A percentile compares a stretch with the other conserved stretches of the same genome.
phyloP scores from a whole-genome alignment of 805 yeast species.

The Yarrowia sp. region DNA sequence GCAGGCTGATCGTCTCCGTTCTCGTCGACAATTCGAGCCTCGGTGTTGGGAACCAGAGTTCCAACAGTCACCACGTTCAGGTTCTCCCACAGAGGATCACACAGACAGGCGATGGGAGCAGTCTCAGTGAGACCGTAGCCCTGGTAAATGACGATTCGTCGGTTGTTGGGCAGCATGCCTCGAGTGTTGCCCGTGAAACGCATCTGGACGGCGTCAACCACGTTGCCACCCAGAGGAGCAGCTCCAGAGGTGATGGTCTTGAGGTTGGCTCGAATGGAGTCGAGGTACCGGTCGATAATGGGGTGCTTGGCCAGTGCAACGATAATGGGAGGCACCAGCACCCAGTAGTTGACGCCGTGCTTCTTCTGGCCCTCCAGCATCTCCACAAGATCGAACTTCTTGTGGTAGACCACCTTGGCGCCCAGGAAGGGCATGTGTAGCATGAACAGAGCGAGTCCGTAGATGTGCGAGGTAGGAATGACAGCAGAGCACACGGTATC shows the following conservation, averaged over 20 bases:
- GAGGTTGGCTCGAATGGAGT: slow-evolving; percentile 54
- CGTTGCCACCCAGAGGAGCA: slow-evolving; percentile 52
- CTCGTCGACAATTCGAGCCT: slow-evolving; percentile 36
- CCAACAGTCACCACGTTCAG: slow-evolving; percentile 28
- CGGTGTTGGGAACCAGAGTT: slow-evolving; percentile 22
- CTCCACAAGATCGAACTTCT: slow-evolving; percentile 36
- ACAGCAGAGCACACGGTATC: slow-evolving; percentile 50
- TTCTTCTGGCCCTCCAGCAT: slow-evolving; percentile 41
- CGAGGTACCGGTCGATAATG: slow-evolving; percentile 54
- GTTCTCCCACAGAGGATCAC: slow-evolving; percentile 18
- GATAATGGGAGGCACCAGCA: slow-evolving; percentile 55
- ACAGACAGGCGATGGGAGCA: slow-evolving; percentile 40
- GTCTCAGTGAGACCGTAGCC: slow-evolving; percentile 41
- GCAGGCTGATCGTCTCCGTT: slow-evolving; percentile 38
- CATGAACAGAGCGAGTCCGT: slow-evolving; percentile 49
- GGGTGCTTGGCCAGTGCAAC: slow-evolving; percentile 57
- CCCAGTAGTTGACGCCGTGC: slow-evolving; percentile 52
- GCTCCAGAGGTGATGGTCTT: slow-evolving; percentile 56
- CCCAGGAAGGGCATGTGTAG: slow-evolving; percentile 36
- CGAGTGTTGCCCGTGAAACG: slow-evolving; percentile 40
- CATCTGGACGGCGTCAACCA: slow-evolving; percentile 27
- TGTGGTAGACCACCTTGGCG: slow-evolving; percentile 29
- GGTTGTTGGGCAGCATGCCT: slow-evolving; percentile 8
- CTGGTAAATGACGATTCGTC: slow-evolving; percentile 41
- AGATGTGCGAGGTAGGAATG: slow-evolving; percentile 50